These are phyloP conservation scores for Fusarium buxicola DNA, from an alignment of 2,329 filamentous ascomycete genomes.

Conservation along the genomic window DNA sequence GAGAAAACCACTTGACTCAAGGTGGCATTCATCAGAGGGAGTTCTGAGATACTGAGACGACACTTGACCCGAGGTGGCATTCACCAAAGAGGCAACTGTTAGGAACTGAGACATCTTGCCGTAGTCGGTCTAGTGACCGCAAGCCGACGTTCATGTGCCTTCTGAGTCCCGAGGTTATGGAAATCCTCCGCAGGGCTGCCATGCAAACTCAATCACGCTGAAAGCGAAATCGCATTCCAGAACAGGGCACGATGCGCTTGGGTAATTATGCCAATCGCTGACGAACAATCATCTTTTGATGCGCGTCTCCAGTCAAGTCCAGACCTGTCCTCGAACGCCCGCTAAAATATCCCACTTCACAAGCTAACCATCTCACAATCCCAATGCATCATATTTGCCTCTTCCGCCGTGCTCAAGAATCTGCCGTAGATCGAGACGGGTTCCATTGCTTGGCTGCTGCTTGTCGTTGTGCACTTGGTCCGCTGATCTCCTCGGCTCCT, in stretches of 20 bases:
- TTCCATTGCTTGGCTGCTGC: slow-evolving; percentile 29
- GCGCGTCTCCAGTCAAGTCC: slow-evolving; percentile 23
- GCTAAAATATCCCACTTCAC: slow-evolving; percentile 27
- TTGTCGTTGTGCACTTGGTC: slow-evolving; percentile 18
- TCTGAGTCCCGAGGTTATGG: slow-evolving; percentile 10
- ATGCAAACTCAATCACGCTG: slow-evolving; percentile 16
- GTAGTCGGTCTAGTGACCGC: slow-evolving; percentile 16
- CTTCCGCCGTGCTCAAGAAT: slow-evolving; percentile 46
- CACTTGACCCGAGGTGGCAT: slow-evolving; percentile 32
- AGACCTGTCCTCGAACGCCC: slow-evolving; percentile 28
- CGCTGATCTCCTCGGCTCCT: slow-evolving; percentile 8
- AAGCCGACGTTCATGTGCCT: slow-evolving; percentile 6
- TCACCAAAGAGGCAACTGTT: slow-evolving; percentile 11
- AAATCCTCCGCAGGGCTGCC: slow-evolving; percentile 17
- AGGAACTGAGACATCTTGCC: slow-evolving; percentile 29
- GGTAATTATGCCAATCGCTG: slow-evolving; percentile 10
- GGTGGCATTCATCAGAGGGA: slow-evolving; percentile 6
- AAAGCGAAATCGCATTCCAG: slow-evolving; percentile 40
- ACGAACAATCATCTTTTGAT: slow-evolving; percentile 27
- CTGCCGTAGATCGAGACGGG: slow-evolving; percentile 40
- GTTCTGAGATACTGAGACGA: slow-evolving; percentile 20
- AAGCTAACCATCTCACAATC: slow-evolving; percentile 44
- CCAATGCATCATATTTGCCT: slow-evolving; percentile 52
- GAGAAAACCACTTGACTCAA: slow-evolving; percentile 29
- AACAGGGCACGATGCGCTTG: slow-evolving; percentile 30